phyloP scores from a whole-genome alignment of 768 basidiomycete species.

The Artomyces pyxidatus region DNA sequence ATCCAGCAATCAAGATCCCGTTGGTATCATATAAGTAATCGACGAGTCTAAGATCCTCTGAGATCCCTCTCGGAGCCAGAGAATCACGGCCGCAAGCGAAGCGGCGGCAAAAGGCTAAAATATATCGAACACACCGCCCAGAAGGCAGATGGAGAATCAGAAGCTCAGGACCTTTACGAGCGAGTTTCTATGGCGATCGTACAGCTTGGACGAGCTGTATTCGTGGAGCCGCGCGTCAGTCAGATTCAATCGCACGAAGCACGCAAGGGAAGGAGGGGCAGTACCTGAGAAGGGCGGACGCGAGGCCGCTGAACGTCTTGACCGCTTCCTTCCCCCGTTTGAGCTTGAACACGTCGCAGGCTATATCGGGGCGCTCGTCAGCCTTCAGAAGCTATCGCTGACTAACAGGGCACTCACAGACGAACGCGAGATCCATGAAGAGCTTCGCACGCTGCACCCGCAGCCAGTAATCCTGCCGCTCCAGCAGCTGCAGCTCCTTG shows the following conservation, averaged over 20 bases:
- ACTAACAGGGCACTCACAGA: constrained; percentile 44
- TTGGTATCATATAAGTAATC: no score
- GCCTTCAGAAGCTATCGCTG: constrained; percentile 10
- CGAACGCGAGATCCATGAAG: constrained; percentile 80
- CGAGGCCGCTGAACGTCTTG: constrained; percentile 60
- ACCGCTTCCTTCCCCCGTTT: constrained; percentile 51
- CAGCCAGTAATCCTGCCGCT: constrained; percentile 71
- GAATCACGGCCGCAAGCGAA: no score
- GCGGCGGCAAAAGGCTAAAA: constrained; percentile 6
- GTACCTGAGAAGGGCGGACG: constrained; percentile 69
- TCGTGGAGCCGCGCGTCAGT: no score
- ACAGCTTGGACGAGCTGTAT: constrained; percentile 64
- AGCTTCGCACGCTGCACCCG: constrained; percentile 63
- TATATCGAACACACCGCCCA: not conserved
- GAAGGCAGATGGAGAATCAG: constrained; percentile 9
- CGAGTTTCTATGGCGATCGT: constrained; percentile 57
- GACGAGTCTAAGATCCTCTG: no score
- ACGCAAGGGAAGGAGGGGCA: constrained; percentile 11
- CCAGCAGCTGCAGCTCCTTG: constrained; percentile 59
- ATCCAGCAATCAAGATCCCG: no score
- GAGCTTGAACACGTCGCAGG: constrained; percentile 72
- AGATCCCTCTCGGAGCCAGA: no score
- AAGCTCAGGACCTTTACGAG: constrained; percentile 46
- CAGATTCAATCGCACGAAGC: no score
- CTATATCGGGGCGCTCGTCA: constrained; percentile 27